Percentiles rank a stretch among this genome's conserved stretches.
phyloP scores from a whole-genome alignment of 306 rosid species.

The Corylus avellana region DNA sequence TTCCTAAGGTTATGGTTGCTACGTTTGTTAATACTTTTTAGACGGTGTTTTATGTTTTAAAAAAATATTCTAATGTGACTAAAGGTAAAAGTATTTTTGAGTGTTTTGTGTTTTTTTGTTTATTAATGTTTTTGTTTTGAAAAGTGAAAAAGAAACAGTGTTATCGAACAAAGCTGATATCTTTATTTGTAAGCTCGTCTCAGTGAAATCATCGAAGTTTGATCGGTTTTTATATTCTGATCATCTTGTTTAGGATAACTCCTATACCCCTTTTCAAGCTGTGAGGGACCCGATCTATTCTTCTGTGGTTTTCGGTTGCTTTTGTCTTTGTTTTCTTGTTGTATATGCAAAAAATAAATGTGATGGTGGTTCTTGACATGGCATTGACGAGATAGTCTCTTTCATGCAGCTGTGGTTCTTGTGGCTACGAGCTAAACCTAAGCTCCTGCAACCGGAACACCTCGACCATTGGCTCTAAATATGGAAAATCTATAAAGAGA shows the following conservation, averaged over 20 bases:
- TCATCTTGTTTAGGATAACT: neutral
- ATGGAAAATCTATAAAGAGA: slow-evolving; percentile 79
- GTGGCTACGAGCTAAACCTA: slow-evolving; percentile 85
- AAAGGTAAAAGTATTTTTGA: too few relatives aligned
- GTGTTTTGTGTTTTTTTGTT: too few relatives aligned
- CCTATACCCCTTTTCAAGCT: neutral
- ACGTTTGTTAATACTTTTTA: too few relatives aligned
- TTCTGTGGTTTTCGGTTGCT: neutral
- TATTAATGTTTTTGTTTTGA: too few relatives aligned
- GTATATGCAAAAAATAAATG: neutral
- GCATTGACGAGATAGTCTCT: slow-evolving; percentile 5
- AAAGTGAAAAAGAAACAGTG: too few relatives aligned
- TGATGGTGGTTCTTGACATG: neutral
- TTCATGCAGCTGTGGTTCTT: slow-evolving; percentile 76
- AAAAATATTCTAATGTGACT: too few relatives aligned
- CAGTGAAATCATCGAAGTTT: neutral
- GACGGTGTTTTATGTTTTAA: too few relatives aligned
- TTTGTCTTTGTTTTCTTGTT: neutral
- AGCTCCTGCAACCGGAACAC: slow-evolving; percentile 71
- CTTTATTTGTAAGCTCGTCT: neutral
- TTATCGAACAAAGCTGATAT: too few relatives aligned
- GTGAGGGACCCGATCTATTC: neutral
- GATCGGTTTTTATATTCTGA: neutral
- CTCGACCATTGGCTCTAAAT: slow-evolving; percentile 73
- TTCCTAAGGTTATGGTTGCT: neutral